Conservation (phyloP, 2,329 filamentous ascomycete species). For the Escovopsis sp. region DNA sequence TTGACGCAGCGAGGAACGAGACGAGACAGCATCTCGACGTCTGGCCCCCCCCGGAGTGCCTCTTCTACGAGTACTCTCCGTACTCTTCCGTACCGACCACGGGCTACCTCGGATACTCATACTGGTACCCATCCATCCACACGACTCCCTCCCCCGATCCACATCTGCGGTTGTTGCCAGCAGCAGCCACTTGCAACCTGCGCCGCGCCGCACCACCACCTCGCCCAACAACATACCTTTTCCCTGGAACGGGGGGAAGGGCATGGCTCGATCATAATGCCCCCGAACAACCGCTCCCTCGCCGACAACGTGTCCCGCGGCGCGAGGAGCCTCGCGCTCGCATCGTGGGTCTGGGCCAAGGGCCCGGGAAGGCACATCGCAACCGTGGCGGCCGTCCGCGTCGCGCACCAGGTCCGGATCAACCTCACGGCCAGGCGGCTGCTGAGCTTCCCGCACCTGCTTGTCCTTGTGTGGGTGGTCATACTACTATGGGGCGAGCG, state of each 20-base stretch:
- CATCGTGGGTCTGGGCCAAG: slow-evolving; percentile 26
- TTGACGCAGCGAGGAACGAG: too few relatives aligned
- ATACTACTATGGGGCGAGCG: slow-evolving; percentile 77
- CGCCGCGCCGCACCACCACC: neutral
- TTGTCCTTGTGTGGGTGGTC: slow-evolving; percentile 62
- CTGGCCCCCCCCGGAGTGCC: too few relatives aligned
- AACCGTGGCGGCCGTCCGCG: slow-evolving; percentile 15
- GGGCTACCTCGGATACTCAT: neutral
- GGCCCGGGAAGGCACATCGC: slow-evolving; percentile 26
- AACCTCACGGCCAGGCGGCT: slow-evolving; percentile 38
- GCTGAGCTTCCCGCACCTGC: slow-evolving; percentile 48
- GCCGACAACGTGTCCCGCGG: slow-evolving; percentile 11
- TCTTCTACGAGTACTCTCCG: too few relatives aligned
- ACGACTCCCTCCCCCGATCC: neutral
- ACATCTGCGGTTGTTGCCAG: neutral
- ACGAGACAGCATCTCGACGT: too few relatives aligned
- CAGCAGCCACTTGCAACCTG: neutral
- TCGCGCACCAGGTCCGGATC: slow-evolving; percentile 14
- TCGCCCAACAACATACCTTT: neutral
- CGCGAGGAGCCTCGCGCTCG: slow-evolving; percentile 13
- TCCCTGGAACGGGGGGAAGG: slow-evolving; percentile 6
- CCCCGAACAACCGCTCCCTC: slow-evolving; percentile 10
- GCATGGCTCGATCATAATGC: slow-evolving; percentile 18
- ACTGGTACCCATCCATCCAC: neutral
- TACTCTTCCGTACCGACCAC: too few relatives aligned